These are phyloP conservation scores for Apiospora marii DNA, from an alignment of 2,329 filamentous ascomycete species.

Conservation along the genomic window DNA sequence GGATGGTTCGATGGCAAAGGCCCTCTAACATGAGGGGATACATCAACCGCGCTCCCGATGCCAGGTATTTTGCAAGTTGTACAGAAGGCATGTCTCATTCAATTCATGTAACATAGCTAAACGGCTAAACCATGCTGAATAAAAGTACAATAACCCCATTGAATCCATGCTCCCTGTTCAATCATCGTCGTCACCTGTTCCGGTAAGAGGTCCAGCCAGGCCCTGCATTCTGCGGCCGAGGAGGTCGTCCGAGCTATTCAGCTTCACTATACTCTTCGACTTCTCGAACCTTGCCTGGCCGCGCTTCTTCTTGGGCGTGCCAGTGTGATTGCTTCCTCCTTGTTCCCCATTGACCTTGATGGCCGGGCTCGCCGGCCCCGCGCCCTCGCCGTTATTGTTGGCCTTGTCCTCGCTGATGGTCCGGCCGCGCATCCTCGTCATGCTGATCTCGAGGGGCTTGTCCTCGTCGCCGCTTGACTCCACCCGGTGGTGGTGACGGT, in stretches of 20 bases:
- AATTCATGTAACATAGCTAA: slow-evolving; percentile 4
- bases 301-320: slow-evolving; percentile 37
- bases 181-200: slow-evolving; percentile 48
- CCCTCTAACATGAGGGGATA: too few relatives aligned
- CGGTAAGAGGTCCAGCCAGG: slow-evolving; percentile 61
- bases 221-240: slow-evolving; percentile 66
- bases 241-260: slow-evolving; percentile 66
- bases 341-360: slow-evolving; percentile 30
- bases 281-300: slow-evolving; percentile 40
- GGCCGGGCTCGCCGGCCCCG: slow-evolving; percentile 27
- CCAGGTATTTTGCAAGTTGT: neutral
- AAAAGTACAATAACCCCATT: neutral
- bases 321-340: slow-evolving; percentile 28
- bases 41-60: too few relatives aligned
- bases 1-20: too few relatives aligned
- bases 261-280: slow-evolving; percentile 58
- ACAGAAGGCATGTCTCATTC: neutral
- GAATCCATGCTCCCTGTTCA: neutral
- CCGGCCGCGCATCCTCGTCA: slow-evolving; percentile 56
- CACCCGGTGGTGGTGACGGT: slow-evolving; percentile 57
- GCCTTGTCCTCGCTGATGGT: slow-evolving; percentile 37
- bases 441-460: slow-evolving; percentile 80
- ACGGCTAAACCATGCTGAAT: neutral
- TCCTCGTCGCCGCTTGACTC: slow-evolving; percentile 83
- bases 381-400: slow-evolving; percentile 12